Evolutionary conservation across 345 rosid genomes (phyloP), one percentile per base, ranked within the genome.

Genomic region (Rhizophora apiculata): DNA sequence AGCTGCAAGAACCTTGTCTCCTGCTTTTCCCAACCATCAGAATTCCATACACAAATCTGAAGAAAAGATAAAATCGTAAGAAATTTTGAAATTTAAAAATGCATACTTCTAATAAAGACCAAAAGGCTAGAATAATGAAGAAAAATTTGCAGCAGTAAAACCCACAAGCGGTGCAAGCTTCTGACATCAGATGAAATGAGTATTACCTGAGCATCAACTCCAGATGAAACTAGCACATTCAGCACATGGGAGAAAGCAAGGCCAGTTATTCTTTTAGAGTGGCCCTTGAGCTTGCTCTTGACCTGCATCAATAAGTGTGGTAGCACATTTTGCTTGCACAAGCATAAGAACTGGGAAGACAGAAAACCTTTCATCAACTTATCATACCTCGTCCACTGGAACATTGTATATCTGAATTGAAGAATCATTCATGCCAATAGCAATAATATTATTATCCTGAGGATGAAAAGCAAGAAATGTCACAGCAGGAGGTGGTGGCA

Each of bases 381-480:
- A 59, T 60, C 71, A 73, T 82, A 91, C 97, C 93, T 91, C 97
- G 53, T 91, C 97, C 51, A 89, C 97, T 8, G 95, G 95, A 51
- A 91, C 97, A 74, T 91, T 91, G 73, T 91, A 91, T 71, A 91
- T 91, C 84, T 91, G 97, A 80, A 91, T 91, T 63, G 97, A 78
- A 63, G 90, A 86, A 81, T 90, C 93, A 80, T 90, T 92, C 96
- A 90, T 90, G 58, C 94, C 96, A 64, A 91, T 91, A 57, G 97
- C 95, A 80, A 91, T 91, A 68, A 91, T 91, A 77, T 91, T 91
- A 65, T 91, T 89, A 84, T 91, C 97, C 78, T 91, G 95, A 54
- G 95, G 97, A 70, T 91, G 97, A 70, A 91, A 91, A 18, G 97
- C 97, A 81, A 91, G 97, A 85, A 89, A 91, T 37, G 97, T 91